Evolutionary conservation across 768 basidiomycete species (phyloP).

Genomic region (Lentinus tigrinus): DNA sequence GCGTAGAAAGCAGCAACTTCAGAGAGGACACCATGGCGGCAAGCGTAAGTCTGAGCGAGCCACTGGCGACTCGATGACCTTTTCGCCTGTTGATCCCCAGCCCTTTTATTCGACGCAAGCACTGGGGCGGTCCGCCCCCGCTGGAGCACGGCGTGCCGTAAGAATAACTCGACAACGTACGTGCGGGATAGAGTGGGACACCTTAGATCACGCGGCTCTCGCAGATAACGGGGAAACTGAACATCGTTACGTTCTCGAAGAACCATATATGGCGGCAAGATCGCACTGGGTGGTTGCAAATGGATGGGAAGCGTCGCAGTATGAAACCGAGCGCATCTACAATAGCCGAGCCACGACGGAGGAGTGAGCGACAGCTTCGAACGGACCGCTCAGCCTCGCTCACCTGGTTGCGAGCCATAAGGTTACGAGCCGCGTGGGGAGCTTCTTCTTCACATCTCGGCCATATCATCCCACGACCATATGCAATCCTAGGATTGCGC

Average conservation of each 20-base stretch:
- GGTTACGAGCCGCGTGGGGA: neutral
- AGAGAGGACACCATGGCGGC: neutral
- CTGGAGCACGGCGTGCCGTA: neutral
- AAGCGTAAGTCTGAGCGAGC: neutral
- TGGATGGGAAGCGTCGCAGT: neutral
- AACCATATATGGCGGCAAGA: neutral
- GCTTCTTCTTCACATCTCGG: slow-evolving; percentile 5
- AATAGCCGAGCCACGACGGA: neutral
- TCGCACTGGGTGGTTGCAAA: neutral
- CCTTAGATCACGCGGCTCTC: neutral
- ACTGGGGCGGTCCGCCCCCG: neutral
- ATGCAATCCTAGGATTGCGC: slow-evolving; percentile 1
- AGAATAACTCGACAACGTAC: neutral
- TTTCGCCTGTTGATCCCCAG: neutral
- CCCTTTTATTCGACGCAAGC: neutral
- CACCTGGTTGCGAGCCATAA: slow-evolving; percentile 14
- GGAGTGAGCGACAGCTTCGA: slow-evolving; percentile 2
- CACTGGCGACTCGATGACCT: neutral
- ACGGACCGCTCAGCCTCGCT: slow-evolving; percentile 4
- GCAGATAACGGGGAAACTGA: neutral
- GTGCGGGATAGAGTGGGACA: neutral
- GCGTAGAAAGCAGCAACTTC: neutral
- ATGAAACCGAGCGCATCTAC: neutral
- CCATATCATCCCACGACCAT: slow-evolving; percentile 7
- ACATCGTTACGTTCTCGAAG: neutral